These are phyloP conservation scores for Aureobasidium sp. DNA, from an alignment of 2,329 filamentous ascomycete species.

Conservation along the genomic window DNA sequence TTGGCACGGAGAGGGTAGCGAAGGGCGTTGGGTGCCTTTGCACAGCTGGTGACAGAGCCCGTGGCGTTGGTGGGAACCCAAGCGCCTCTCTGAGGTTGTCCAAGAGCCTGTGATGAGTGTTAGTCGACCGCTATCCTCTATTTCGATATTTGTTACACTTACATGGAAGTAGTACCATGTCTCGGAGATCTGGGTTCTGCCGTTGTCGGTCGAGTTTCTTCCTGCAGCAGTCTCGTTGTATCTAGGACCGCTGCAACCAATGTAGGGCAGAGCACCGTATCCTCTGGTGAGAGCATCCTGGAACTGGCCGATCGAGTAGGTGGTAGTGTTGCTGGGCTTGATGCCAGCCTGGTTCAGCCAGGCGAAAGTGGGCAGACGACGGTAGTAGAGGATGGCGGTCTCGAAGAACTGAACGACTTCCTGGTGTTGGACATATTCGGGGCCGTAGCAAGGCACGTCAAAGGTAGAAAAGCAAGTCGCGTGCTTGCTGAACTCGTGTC, in stretches of 20 bases:
- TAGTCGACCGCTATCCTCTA: not conserved
- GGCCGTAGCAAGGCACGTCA: conserved; percentile 55
- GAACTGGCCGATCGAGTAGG: conserved; percentile 46
- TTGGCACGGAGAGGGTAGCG: conserved; percentile 45
- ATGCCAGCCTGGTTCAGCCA: conserved; percentile 51
- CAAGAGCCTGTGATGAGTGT: conserved; percentile 30
- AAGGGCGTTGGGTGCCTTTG: conserved; percentile 44
- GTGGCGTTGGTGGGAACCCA: conserved; percentile 41
- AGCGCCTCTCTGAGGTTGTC: conserved; percentile 45
- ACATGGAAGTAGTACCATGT: conserved; percentile 60
- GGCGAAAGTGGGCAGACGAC: conserved; percentile 48
- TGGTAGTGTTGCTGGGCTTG: conserved; percentile 48
- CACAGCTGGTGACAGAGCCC: conserved; percentile 45
- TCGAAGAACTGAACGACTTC: conserved; percentile 57
- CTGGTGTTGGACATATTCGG: conserved; percentile 45
- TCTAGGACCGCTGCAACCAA: conserved; percentile 52
- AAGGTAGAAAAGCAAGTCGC: conserved; percentile 60
- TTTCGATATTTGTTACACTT: conserved; percentile 7
- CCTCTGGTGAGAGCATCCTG: conserved; percentile 41
- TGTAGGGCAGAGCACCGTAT: conserved; percentile 48
- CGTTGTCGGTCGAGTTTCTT: conserved; percentile 42
- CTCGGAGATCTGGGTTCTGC: conserved; percentile 50
- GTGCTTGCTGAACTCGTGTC: conserved; percentile 59
- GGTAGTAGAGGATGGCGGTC: conserved; percentile 50
- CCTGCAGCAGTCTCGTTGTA: conserved; percentile 54